Base-by-base conservation (phyloP, 176 grass and related monocot species). In the Oryza nivara region DNA sequence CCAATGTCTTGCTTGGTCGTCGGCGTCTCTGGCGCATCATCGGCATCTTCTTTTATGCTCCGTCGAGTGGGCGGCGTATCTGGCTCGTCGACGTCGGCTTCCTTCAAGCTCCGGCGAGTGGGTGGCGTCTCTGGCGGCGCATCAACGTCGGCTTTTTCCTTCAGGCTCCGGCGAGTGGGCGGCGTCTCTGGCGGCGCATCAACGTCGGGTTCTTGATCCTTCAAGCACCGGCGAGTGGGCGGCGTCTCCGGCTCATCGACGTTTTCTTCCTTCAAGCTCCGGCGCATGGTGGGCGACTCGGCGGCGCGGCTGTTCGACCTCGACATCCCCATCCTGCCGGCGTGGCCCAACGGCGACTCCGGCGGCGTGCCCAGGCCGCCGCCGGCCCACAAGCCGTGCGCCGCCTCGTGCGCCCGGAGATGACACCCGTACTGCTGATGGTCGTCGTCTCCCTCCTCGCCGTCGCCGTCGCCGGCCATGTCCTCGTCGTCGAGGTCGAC, bases 401-500 rank as follows among this genome's bases (percentile, higher is more conserved):
- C 43, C 43, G 43, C 43, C 43, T 44, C 43, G 2, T 44, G 43
- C 43, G 10, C 43, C 43, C 43, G 43, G 43, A 44, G 43, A 44
- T 44, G 43, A 44, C 43, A 44, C 0, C 43, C 43, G 43, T 1
- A n/a, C 2, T 45, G 5, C 4, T 45, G 5, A 3, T 26, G 47
- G 22, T 65, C 72, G 1, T 73, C 73, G 0, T 85, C 89, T 11
- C 77, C 65, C 4, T 85, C 80, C 16, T 86, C 80, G 34, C 26
- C 26, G 26, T 35, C 34, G 34, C 34, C 34, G 34, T 35, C 34
- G 36, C 88, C 88, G 34, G 76, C 80, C 25, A 89, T 85, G 48
- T 88, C 73, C 15, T 89, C 88, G 65, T 89, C 88, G 65, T 92
- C 83, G 40, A 97, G 88, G 48, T 75, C 65, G 75, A 91, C 88